Evolutionary conservation across 2,329 filamentous ascomycete species (phyloP).

Genomic region (Phialophora tarda): DNA sequence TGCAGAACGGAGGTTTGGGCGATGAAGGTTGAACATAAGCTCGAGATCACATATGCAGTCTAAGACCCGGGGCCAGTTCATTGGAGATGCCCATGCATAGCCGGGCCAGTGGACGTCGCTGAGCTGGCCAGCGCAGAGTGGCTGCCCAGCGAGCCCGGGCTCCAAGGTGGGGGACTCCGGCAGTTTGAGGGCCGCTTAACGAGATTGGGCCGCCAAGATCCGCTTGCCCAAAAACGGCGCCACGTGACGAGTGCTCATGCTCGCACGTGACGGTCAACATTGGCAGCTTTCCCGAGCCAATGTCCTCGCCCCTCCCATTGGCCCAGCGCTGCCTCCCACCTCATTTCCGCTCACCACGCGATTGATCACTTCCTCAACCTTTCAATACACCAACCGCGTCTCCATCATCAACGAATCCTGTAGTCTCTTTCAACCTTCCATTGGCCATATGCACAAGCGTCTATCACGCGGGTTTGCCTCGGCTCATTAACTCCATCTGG

Average conservation of each 20-base stretch:
- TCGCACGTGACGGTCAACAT: too few species aligned
- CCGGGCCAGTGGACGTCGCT: neutral
- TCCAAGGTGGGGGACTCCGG: too few species aligned
- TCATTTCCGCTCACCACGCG: constrained; percentile 25
- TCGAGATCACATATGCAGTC: constrained; percentile 4
- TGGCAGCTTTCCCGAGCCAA: neutral
- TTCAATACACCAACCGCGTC: neutral
- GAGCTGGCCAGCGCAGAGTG: constrained; percentile 4
- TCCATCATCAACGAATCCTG: neutral
- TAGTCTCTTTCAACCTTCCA: neutral
- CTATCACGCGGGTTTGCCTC: constrained; percentile 16
- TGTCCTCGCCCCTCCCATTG: neutral
- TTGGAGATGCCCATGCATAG: neutral
- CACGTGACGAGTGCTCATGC: neutral
- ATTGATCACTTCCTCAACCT: constrained; percentile 8
- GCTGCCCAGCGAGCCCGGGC: neutral
- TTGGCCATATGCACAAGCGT: constrained; percentile 22
- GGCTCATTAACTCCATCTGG: constrained; percentile 21
- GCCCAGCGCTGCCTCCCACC: neutral
- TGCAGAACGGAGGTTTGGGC: neutral
- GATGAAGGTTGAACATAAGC: neutral
- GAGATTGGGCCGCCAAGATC: neutral
- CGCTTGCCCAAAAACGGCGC: too few species aligned
- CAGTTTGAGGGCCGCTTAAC: neutral
- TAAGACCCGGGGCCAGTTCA: neutral